phyloP scores from a whole-genome alignment of 495 filamentous ascomycete genomes.

The Lophiostoma macrostomum region DNA sequence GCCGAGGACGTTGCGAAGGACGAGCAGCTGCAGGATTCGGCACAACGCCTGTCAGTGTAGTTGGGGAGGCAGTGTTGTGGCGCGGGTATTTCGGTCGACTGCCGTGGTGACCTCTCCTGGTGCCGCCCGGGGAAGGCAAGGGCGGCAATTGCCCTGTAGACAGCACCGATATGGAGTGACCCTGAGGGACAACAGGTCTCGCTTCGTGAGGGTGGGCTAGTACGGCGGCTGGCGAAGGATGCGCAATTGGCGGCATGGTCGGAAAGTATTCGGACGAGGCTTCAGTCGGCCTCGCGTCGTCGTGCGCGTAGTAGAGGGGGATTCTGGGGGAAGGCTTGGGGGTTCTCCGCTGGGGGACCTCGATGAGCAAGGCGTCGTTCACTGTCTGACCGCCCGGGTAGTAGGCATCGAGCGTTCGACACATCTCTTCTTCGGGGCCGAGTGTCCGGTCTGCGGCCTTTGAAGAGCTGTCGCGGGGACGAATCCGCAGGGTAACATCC shows the following conservation, averaged over 20 bases:
- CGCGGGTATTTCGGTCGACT: slow-evolving; percentile 61
- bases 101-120: slow-evolving; percentile 45
- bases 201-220: slow-evolving; percentile 35
- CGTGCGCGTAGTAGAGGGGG: slow-evolving; percentile 55
- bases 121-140: slow-evolving; percentile 76
- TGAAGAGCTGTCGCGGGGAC: slow-evolving; percentile 48
- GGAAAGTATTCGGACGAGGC: slow-evolving; percentile 84
- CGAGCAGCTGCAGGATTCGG: slow-evolving; percentile 16
- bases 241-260: slow-evolving; percentile 69
- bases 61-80: slow-evolving; percentile 81
- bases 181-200: slow-evolving; percentile 41
- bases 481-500: slow-evolving; percentile 71
- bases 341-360: slow-evolving; percentile 77
- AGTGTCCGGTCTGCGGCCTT: slow-evolving; percentile 62
- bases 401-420: slow-evolving; percentile 73
- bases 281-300: slow-evolving; percentile 67
- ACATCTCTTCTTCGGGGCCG: slow-evolving; percentile 83
- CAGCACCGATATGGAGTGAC: slow-evolving; percentile 71
- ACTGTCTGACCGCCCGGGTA: slow-evolving; percentile 86
- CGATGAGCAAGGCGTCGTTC: slow-evolving; percentile 88
- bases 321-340: slow-evolving; percentile 75
- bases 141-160: slow-evolving; percentile 75
- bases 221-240: slow-evolving; percentile 42
- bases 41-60: slow-evolving; percentile 45
- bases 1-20: slow-evolving; percentile 33